Conservation (phyloP, 257 asterid species). For the Solanum appendiculatum region DNA sequence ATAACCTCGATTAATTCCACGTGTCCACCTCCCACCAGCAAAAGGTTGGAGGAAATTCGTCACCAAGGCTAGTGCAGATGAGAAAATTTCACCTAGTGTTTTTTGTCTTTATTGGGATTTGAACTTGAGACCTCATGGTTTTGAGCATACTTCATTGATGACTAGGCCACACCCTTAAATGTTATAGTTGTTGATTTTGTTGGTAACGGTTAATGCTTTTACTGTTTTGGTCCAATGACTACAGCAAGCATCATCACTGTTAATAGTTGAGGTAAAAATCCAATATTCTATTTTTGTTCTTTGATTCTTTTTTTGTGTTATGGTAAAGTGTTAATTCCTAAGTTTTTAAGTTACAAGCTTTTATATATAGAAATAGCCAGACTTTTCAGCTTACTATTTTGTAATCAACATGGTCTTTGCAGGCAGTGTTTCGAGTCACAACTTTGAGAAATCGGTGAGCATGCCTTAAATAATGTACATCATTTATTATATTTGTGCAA, state of each 20-base stretch:
- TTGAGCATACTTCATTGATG: background rate
- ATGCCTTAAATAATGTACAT: background rate
- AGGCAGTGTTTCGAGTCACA: conserved; percentile 51
- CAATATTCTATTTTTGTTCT: background rate
- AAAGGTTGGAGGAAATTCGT: background rate
- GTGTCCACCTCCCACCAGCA: background rate
- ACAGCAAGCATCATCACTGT: background rate
- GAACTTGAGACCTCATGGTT: background rate
- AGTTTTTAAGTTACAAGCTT: background rate
- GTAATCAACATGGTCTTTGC: conserved; percentile 18
- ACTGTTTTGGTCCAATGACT: background rate
- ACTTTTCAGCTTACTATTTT: background rate
- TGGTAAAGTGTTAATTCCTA: background rate
- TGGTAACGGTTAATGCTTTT: background rate
- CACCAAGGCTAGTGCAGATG: background rate
- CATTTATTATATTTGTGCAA: background rate
- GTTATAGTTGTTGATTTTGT: background rate
- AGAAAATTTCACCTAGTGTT: background rate
- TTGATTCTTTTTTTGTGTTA: background rate
- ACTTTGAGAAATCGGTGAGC: conserved; percentile 70
- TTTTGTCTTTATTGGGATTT: background rate
- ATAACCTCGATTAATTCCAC: background rate
- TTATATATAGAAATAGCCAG: background rate
- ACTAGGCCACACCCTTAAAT: background rate
- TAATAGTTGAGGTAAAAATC: background rate